Evolutionary conservation across 768 basidiomycete genomes (phyloP).

Genomic region (Trametes cingulata): DNA sequence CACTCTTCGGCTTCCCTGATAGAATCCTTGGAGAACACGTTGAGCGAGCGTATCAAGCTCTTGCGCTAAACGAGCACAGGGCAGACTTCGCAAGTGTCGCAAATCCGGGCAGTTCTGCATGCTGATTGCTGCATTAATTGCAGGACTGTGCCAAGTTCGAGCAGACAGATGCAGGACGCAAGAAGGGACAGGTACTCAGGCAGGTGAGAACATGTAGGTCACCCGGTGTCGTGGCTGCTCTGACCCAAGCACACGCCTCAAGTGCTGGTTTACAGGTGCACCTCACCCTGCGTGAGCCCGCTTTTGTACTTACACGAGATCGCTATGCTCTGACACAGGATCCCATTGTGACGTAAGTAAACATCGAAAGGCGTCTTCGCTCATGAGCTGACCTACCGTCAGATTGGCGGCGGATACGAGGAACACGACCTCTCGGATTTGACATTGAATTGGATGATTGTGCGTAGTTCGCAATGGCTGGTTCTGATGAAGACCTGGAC

Average conservation of each 20-base stretch:
- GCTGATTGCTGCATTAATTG: background rate
- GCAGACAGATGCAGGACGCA: conserved; percentile 52
- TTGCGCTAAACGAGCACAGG: conserved; percentile 68
- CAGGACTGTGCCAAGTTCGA: conserved; percentile 66
- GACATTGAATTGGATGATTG: conserved; percentile 64
- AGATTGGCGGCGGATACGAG: conserved; percentile 73
- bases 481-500: background rate
- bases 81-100: conserved; percentile 60
- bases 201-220: conserved; percentile 46
- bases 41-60: conserved; percentile 64
- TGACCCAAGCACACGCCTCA: background rate
- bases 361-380: no score
- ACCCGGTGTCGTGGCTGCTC: background rate
- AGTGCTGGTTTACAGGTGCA: conserved; percentile 76
- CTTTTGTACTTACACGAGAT: background rate
- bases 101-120: background rate
- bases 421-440: conserved; percentile 70
- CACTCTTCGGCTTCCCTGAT: conserved; percentile 68
- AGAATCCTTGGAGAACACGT: conserved; percentile 60
- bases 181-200: conserved; percentile 58
- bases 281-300: background rate
- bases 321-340: background rate
- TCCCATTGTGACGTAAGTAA: conserved; percentile 36
- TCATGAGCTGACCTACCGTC: background rate
- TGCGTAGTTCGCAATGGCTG: conserved; percentile 33